Percentiles rank a stretch among this genome's conserved stretches.
Evolutionary conservation across 176 grass and related monocot genomes (phyloP).

Genomic region (Triticum turgidum): DNA sequence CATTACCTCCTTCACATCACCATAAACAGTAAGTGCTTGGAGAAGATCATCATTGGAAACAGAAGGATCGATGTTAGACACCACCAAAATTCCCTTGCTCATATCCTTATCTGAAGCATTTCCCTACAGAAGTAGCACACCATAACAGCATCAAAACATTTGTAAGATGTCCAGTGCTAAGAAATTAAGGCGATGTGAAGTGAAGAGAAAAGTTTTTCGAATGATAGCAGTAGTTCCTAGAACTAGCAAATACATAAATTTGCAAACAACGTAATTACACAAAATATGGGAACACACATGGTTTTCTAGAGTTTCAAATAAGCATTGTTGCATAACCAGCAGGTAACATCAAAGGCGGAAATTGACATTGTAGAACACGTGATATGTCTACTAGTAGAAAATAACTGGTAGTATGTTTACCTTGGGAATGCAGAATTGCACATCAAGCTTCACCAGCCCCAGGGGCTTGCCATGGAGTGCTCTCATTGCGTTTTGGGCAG

Average conservation of each 20-base stretch:
- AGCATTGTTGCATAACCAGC: neutral
- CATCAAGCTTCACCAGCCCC: constrained; percentile 52
- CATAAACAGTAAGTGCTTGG: constrained; percentile 57
- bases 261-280: too few relatives aligned
- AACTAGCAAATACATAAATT: too few relatives aligned
- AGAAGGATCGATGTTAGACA: constrained; percentile 56
- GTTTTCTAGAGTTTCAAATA: too few relatives aligned
- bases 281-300: too few relatives aligned
- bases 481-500: constrained; percentile 51
- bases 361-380: neutral
- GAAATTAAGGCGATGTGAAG: too few relatives aligned
- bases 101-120: constrained; percentile 35
- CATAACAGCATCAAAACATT: constrained; percentile 11
- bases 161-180: neutral
- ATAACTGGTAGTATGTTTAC: constrained; percentile 31
- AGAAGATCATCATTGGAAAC: constrained; percentile 55
- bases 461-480: constrained; percentile 54
- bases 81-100: constrained; percentile 38
- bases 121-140: constrained; percentile 39
- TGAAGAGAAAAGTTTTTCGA: too few relatives aligned
- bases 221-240: too few relatives aligned
- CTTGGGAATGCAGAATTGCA: constrained; percentile 66
- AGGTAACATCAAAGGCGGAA: neutral
- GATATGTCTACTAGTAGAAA: constrained; percentile 12
- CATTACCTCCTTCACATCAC: constrained; percentile 69